Evolutionary conservation across 2,329 filamentous ascomycete genomes (phyloP), one percentile per base, ranked within the genome.

Genomic region (Trichoderma guizhouense): DNA sequence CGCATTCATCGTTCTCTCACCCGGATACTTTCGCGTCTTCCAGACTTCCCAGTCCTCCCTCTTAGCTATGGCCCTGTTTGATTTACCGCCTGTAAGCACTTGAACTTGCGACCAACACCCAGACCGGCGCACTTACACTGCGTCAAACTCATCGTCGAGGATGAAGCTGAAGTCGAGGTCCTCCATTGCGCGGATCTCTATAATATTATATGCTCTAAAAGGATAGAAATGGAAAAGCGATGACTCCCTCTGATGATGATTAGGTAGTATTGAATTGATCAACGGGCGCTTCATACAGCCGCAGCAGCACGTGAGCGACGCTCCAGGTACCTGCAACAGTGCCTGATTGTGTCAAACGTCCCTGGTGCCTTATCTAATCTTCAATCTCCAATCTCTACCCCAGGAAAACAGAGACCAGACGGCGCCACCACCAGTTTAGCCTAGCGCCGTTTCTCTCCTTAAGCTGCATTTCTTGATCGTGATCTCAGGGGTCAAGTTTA

Each of bases 111-210:
- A 60, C 12, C 28, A 21, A 34, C 26, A 26, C 12, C 15, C 12
- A 21, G 36, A 11, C 3, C 3, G 32, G 71, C 51, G 68, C 55
- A 30, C 71, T 66, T 79, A 88, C 86, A 88, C 79, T 58, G 86
- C 86, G 77, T 88, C 86, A 75, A 88, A 88, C 78, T 88, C 87
- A 47, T 87, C 84, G 70, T 86, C 83, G 32, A 81, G 74, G 53
- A 87, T 80, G 72, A 87, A 76, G 72, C 84, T 72, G 60, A 72
- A 74, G 34, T 76, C 73, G 58, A 75, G 12, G 36, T 68, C 73
- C 12, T 66, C 72, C 69, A 73, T 73, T 15, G 21, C 18, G 47
- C 8, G 9, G 28, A 2, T 51, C 9, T 11, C 47, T 51, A 14
- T 43, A 18, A 8, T 18, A 43, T 43, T 18, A 43, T 24, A 24